Conservation (phyloP, 129 eudicot species). For the Flaveria linearis region DNA sequence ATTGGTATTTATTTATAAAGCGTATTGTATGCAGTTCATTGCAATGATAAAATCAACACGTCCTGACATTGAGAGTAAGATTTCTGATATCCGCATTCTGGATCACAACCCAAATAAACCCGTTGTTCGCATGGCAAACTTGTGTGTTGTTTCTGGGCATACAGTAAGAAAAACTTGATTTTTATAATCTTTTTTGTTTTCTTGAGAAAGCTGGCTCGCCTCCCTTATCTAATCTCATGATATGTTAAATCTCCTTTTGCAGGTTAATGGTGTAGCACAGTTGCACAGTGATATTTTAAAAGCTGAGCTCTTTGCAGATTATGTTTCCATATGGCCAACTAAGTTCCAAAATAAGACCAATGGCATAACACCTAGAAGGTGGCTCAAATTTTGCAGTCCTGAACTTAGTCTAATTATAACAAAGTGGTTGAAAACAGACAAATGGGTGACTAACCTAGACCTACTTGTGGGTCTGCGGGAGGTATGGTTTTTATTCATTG, state of each 20-base stretch:
- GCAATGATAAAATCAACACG: constrained; percentile 66
- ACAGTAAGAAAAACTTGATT: constrained; percentile 49
- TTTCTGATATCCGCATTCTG: constrained; percentile 68
- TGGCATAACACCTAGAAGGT: constrained; percentile 98
- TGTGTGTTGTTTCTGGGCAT: constrained; percentile 97
- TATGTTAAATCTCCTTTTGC: constrained; percentile 26
- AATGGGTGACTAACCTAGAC: constrained; percentile 96
- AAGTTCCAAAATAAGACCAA: constrained; percentile 98
- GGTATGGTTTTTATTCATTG: constrained; percentile 41
- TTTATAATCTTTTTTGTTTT: background rate
- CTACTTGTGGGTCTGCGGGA: constrained; percentile 79
- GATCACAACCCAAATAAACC: constrained; percentile 90
- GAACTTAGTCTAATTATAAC: constrained; percentile 92
- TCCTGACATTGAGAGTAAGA: constrained; percentile 83
- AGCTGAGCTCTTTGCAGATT: constrained; percentile 84
- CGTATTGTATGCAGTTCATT: constrained; percentile 57
- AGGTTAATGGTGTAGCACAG: constrained; percentile 99
- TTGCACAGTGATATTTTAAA: constrained; percentile 94
- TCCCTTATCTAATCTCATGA: constrained; percentile 4
- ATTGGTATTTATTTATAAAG: constrained; percentile 8
- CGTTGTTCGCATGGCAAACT: constrained; percentile 97
- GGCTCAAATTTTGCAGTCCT: constrained; percentile 96
- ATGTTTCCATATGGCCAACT: constrained; percentile 93
- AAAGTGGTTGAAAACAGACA: constrained; percentile 95
- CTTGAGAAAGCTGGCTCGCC: background rate